Conservation (phyloP, 202 grass and related monocot genomes). For the Bolboschoenoplectus hybrid region DNA sequence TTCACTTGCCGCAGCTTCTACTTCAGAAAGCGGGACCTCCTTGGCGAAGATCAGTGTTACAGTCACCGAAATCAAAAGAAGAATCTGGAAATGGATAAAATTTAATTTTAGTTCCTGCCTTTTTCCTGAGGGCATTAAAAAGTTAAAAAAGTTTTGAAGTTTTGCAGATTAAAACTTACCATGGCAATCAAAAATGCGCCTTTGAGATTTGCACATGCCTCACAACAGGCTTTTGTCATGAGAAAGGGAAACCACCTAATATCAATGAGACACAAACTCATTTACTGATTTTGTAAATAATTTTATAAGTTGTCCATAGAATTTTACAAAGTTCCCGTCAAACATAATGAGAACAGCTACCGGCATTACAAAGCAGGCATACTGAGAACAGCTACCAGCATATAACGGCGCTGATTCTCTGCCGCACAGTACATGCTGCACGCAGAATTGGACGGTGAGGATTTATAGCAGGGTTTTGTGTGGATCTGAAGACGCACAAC, state of each 20-base stretch:
- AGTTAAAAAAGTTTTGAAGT: background rate
- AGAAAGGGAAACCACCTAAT: slow-evolving; percentile 95
- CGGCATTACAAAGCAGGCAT: background rate
- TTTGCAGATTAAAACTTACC: slow-evolving; percentile 49
- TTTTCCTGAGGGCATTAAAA: background rate
- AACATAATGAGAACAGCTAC: background rate
- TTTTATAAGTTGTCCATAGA: background rate
- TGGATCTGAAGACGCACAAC: too few species aligned
- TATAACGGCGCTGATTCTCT: background rate
- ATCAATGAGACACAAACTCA: slow-evolving; percentile 5
- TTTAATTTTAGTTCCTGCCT: background rate
- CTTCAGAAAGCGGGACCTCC: slow-evolving; percentile 57
- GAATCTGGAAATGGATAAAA: slow-evolving; percentile 48
- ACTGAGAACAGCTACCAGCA: background rate
- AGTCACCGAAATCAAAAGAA: slow-evolving; percentile 51
- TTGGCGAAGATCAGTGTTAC: slow-evolving; percentile 68
- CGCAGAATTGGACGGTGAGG: background rate
- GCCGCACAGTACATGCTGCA: background rate
- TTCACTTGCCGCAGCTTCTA: slow-evolving; percentile 32
- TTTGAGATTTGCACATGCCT: slow-evolving; percentile 96
- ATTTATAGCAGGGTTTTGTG: too few species aligned
- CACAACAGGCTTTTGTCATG: slow-evolving; percentile 72
- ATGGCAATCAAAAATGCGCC: slow-evolving; percentile 94
- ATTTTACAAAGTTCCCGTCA: background rate
- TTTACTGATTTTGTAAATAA: background rate